Evolutionary conservation across 306 rosid species (phyloP).

Genomic region (Castanopsis chinensis): DNA sequence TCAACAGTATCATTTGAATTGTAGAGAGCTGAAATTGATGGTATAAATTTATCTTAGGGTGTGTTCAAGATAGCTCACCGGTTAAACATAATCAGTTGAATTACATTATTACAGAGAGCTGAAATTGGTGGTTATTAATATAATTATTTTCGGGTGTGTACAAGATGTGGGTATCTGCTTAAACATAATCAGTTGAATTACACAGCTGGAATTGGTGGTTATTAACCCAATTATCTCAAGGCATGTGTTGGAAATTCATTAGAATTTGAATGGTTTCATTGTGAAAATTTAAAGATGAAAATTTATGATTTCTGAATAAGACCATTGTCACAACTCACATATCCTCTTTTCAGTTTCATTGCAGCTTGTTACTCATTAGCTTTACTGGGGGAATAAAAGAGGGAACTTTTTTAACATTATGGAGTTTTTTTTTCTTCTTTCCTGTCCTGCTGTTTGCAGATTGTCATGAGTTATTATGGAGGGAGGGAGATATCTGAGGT

Average conservation of each 20-base stretch:
- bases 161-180: neutral
- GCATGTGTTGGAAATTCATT: neutral
- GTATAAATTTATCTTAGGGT: conserved; percentile 1
- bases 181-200: conserved; percentile 1
- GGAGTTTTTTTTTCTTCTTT: neutral
- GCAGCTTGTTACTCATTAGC: neutral
- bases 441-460: conserved; percentile 39
- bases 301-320: neutral
- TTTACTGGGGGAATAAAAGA: conserved; percentile 1
- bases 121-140: conserved; percentile 4
- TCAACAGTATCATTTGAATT: conserved; percentile 2
- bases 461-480: conserved; percentile 78
- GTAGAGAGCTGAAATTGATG: neutral
- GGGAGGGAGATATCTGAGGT: conserved; percentile 78
- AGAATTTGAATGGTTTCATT: neutral
- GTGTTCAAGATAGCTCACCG: neutral
- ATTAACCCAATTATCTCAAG: neutral
- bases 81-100: neutral
- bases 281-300: neutral
- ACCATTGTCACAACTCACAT: neutral
- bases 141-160: neutral
- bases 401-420: neutral
- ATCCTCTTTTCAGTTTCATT: neutral
- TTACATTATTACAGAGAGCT: neutral
- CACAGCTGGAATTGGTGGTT: conserved; percentile 2